Base-by-base conservation (phyloP, 257 asterid species). In the Nicotiana obtusifolia region DNA sequence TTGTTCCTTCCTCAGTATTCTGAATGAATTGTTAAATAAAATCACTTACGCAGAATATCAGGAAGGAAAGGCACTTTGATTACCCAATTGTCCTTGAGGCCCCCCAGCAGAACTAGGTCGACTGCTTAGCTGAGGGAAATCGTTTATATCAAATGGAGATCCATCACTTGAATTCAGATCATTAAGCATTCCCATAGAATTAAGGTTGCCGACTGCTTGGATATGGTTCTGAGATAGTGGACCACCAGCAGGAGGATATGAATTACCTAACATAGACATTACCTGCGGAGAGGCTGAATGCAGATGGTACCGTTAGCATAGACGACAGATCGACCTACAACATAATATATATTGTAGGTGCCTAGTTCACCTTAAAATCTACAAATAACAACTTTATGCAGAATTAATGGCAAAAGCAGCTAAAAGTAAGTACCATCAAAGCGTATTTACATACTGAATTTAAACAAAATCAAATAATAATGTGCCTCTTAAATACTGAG, bases 51-150 rank as follows among this genome's bases (percentile, higher is more conserved):
- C 30, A 66, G 65, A 84, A 81, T 59, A 15, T 64, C 80, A 75
- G 41, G 10, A 80, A 81, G 35, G 75, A 24, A 82, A 82, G 77
- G 83, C 83, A 44, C 68, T 7, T 64, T 65, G 54, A 67, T 86
- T 93, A 96, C 99, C 97, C 65, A 93, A 69, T 86, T 92, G 99
- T 79, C 98, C 98, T 89, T 93, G 98, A 54, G 97, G 95, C 59
- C 99, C 98, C 84, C 99, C 98, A 82, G 99, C 90, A 87, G 99
- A 96, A 89, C 89, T 93, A 82, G 99, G 99, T 47, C 95, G 97
- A 83, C 98, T 90, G 85, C 89, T 86, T 71, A 94, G 91, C 87
- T 93, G 98, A 80, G 99, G 99, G 86, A 96, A 96, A 89, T 96
- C 99, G 67, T 94, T 96, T 81, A 94, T 91, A 87, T 94, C 99